These are phyloP conservation scores for Malus domestica DNA, from an alignment of 306 rosid species.

Conservation along the genomic window DNA sequence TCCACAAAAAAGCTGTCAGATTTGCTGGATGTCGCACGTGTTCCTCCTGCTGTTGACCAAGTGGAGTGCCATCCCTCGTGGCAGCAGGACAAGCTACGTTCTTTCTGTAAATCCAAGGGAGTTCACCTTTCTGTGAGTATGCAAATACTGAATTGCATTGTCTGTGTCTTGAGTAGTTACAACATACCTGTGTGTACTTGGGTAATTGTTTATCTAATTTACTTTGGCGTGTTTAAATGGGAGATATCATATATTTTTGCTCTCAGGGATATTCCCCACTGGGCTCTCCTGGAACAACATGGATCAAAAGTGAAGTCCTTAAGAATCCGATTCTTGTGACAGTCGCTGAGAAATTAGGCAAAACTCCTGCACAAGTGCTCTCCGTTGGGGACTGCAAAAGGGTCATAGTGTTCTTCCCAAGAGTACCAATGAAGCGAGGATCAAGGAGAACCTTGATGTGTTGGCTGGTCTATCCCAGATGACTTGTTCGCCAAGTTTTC, in stretches of 20 bases:
- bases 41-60: conserved; percentile 61
- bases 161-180: neutral
- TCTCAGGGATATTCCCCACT: conserved; percentile 61
- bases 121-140: conserved; percentile 57
- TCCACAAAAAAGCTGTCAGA: conserved; percentile 50
- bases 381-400: conserved; percentile 78
- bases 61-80: conserved; percentile 69
- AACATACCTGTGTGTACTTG: neutral
- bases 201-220: neutral
- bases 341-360: conserved; percentile 44
- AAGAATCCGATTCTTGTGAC: conserved; percentile 37
- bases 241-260: neutral
- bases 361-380: conserved; percentile 70
- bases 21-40: conserved; percentile 37
- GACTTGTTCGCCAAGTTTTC: conserved; percentile 42
- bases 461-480: conserved; percentile 63
- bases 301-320: conserved; percentile 52
- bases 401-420: conserved; percentile 75
- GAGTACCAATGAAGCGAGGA: conserved; percentile 57
- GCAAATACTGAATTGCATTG: neutral
- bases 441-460: conserved; percentile 58
- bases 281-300: conserved; percentile 67
- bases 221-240: neutral
- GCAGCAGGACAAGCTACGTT: conserved; percentile 46
- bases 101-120: conserved; percentile 51